Base-by-base conservation (phyloP, 1,284 basidiomycete genomes). In the Sphaerobolus stellatus region DNA sequence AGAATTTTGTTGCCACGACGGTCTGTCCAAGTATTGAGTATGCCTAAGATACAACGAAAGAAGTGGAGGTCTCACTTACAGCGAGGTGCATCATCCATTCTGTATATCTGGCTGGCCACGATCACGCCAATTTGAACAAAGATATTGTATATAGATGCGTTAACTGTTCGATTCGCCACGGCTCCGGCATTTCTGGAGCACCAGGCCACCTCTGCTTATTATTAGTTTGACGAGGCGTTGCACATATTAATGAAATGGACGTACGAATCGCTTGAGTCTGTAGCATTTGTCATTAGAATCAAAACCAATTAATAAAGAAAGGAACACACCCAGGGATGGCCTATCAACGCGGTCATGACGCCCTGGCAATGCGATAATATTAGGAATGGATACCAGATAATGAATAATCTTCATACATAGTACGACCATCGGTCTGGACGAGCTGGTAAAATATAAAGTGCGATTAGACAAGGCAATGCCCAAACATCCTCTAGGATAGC, bases 401-500 rank as follows among this genome's bases (percentile, higher is more conserved):
- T 16, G 29, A 16, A 6, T 25, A 47, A 47, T 20, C 14, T 14
- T 78, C 28, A 82, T 80, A 1, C 73, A 61, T 71, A 85, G 62
- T 82, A 83, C 7, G 76, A 76, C 83, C 83, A 86, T 61, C 77
- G 79, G 14, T 78, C 80, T 1, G 82, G 83, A 1, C 73, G 38
- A 25, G 61, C 54, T 58, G 71, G 68, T 65, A 85, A 83, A 2
- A 77, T 80, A 61, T 82, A 81, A 2, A 86, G 71, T 1, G 79
- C 77, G 38, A 82, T 70, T 27, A 86, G 73, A 14, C 85, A 72
- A 1, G 83, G 83, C 3, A 83, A 65, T 0, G 69, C 66, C 81
- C 81, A 83, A 1, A 81, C 4, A 56, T 82, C 74, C 53, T 79
- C 72, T 36, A 69, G 60, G 74, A 79, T 77, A 1, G 81, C 66